Evolutionary conservation across 331 rosid genomes (phyloP), one percentile per base, ranked within the genome.

Genomic region (Telfairia occidentalis): DNA sequence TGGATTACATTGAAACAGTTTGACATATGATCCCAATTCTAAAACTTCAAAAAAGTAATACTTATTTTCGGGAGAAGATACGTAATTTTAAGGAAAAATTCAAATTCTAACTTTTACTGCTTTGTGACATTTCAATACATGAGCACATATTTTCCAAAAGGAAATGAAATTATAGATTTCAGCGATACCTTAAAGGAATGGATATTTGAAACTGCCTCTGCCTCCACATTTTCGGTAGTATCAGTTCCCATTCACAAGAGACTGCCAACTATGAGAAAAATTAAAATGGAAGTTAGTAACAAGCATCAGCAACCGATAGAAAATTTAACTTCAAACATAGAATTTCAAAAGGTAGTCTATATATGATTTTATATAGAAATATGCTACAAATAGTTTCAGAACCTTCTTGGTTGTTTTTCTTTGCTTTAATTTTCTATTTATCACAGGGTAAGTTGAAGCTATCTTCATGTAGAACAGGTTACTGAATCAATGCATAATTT

Each of bases 171-270:
- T 12, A 58, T 61, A 57, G 74, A 81, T 24, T 57, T 60, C 7
- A 45, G 65, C 18, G 43, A 40, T 84, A 92, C 97, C 98, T 90
- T 87, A 66, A 90, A 85, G 66, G 92, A 80, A 23, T 21, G 50
- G 23, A 77, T 66, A 72, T 64, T 79, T 52, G 79, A 84, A 77
- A 55, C 74, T 23, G 83, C n/a, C 76, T 73, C 74, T 23, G 83
- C n/a, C 76, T 73, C 89, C 43, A 21, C 85, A 24, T 55, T 83
- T 78, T 86, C 87, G 77, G 77, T 73, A 32, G 54, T 78, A 87
- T 86, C 92, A 81, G 89, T 83, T 81, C 97, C 90, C 98, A 92
- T 92, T 85, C 72, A 76, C n/a, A 57, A 73, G 81, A 76, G 75
- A 66, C 77, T 73, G 19, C 48, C 64, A 76, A 70, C 81, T 46